Base-by-base conservation (phyloP, 441 rosid species). In the Syzygium malaccense region DNA sequence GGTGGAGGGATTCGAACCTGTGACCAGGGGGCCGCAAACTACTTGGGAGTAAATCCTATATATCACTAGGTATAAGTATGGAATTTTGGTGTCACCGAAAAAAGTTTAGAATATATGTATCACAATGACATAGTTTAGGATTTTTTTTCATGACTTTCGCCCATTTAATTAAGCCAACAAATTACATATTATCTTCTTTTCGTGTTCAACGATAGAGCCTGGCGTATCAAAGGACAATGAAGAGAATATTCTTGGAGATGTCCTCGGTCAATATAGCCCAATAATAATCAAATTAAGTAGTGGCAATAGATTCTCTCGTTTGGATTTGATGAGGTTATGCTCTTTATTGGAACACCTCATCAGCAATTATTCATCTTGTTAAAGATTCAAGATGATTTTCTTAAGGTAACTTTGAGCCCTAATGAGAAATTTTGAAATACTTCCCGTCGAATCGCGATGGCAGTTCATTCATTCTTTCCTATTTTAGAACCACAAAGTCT, bases 11-110 rank as follows among this genome's bases (percentile, higher is more conserved):
- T 30, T 64, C 19, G 6, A 32, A 30, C 0, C 0, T 0, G 3
- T 64, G 23, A 30, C 33, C 3, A 1, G 12, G 41, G 13, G 33
- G 3, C 13, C 1, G 0, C 1, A 1, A 0, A 64, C 13, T 64
- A 5, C 12, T 8, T 30, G 4, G 3, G 23, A 64, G 12, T 30
- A 64, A 4, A 15, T 30, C 75, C 1, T 64, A 30, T 64, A 0
- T 30, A 0, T 15, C 12, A 17, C 3, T 64, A 1, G 20, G 5
- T 62, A 45, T 1, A 7, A 45, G 9, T 45, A 7, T 45, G 48
- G 48, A 0, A 45, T 45, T 45, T 45, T 45, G 48, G 48, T 7
- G 7, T 7, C 9, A 7, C 9, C 1, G 48, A 45, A 45, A 45
- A 0, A 1, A 1, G 0, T 45, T 45, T 45, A 1, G 48, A 45